Conservation (phyloP, 108 stramenopile species). For the Stephanodiscus triporus region DNA sequence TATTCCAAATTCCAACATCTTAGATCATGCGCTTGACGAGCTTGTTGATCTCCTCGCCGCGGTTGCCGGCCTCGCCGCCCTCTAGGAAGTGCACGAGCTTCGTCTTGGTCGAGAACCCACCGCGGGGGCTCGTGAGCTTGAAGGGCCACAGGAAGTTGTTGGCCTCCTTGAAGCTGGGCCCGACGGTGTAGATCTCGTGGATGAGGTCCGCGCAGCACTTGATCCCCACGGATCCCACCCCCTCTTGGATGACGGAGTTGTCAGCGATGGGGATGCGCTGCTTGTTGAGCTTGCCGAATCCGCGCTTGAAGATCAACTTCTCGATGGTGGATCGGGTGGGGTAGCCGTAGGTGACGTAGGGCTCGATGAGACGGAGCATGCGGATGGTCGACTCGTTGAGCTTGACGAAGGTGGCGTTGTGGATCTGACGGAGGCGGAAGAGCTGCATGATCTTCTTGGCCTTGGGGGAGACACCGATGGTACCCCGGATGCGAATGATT, state of each 20-base stretch:
- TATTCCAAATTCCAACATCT: constrained; percentile 32
- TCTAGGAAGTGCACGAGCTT: constrained; percentile 99
- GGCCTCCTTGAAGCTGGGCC: constrained; percentile 98
- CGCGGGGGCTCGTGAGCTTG: constrained; percentile 97
- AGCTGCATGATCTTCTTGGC: constrained; percentile 99
- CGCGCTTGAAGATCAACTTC: constrained; percentile 99
- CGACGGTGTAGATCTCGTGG: constrained; percentile 97
- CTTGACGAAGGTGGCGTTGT: constrained; percentile 99
- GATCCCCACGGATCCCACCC: constrained; percentile 82
- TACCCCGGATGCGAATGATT: constrained; percentile 99
- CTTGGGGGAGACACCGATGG: constrained; percentile 99
- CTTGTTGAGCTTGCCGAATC: constrained; percentile 98
- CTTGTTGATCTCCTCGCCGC: constrained; percentile 96
- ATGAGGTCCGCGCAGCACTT: constrained; percentile 93
- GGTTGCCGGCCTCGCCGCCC: constrained; percentile 98
- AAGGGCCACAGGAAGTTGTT: constrained; percentile 99
- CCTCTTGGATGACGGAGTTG: constrained; percentile 94
- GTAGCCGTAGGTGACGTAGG: constrained; percentile 99
- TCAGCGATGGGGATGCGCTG: constrained; percentile 96
- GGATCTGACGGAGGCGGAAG: constrained; percentile 99
- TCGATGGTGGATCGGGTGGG: constrained; percentile 94
- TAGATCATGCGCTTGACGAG: constrained; percentile 96
- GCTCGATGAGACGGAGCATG: constrained; percentile 99
- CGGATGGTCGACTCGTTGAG: constrained; percentile 99
- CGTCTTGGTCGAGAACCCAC: constrained; percentile 97